Evolutionary conservation across 1,284 basidiomycete genomes (phyloP), one percentile per base, ranked within the genome.

Genomic region (Termitomyces sp.): DNA sequence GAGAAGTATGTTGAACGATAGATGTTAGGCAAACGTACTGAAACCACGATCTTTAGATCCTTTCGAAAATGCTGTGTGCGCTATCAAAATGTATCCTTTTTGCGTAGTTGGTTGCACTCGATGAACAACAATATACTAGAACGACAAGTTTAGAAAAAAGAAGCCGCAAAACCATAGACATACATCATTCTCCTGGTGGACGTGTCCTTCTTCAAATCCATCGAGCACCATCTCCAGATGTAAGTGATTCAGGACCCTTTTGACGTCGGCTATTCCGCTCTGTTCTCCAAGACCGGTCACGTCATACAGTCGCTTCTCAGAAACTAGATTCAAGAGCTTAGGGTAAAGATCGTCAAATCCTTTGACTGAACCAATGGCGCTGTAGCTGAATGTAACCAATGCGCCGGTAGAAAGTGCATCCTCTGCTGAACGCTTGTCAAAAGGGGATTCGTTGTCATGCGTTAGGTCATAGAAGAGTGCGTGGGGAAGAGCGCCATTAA

Each of bases 341-440:
- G 94, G 93, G 66, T 97, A 97, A n/a, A 97, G 71, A 63, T 97
- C 94, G 65, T 97, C 94, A 64, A 95, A 96, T 31, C 94, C 94
- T 69, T 97, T 96, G 60, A 93, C 93, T 5, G 91, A 94, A 1
- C 93, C 94, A 44, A 91, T 81, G 5, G 90, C 94, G 14, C 84
- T 90, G 64, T 82, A 84, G 43, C 88, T 88, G 71, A 97, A 97
- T 0, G 93, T 83, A 14, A 90, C 87, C 13, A 97, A 77, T 8
- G 91, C 90, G 5, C 91, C 94, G 0, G 91, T 93, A 5, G 91
- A 87, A n/a, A 97, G 79, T 0, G 93, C 88, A 66, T 97, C 93
- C 67, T 96, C 91, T 5, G 93, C 91, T 1, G 91, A 89, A 35
- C 93, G 84, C 68, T 96, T 97, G 70, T 91, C 81, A 9, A 86